Percentiles rank a stretch among this genome's conserved stretches.
These are phyloP conservation scores for Arxiozyma bovina DNA, from an alignment of 1,139 yeast genomes.

Conservation along the genomic window DNA sequence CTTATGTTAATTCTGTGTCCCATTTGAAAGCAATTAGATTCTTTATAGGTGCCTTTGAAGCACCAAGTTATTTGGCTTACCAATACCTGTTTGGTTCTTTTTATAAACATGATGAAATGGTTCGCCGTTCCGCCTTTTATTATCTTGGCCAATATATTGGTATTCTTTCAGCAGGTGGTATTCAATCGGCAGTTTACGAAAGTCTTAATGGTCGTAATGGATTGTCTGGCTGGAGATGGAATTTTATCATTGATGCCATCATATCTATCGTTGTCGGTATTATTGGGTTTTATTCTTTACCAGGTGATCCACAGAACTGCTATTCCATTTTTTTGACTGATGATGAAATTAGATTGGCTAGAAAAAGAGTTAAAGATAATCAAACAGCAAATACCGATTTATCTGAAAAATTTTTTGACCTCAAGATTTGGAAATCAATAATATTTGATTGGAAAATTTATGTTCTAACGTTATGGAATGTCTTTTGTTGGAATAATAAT, in stretches of 20 bases:
- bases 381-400: constrained; percentile 7
- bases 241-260: constrained; percentile 53
- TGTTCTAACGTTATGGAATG: constrained; percentile 43
- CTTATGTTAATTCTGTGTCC: constrained; percentile 36
- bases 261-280: constrained; percentile 46
- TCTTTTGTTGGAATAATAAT: constrained; percentile 56
- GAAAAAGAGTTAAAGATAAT: constrained; percentile 38
- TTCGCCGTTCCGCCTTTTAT: constrained; percentile 43
- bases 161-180: constrained; percentile 45
- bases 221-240: constrained; percentile 61
- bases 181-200: constrained; percentile 52
- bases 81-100: constrained; percentile 46
- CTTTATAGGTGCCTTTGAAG: constrained; percentile 47
- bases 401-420: constrained; percentile 35
- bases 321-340: constrained; percentile 47
- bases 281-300: constrained; percentile 47
- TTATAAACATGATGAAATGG: constrained; percentile 43
- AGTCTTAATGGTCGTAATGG: constrained; percentile 41
- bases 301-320: constrained; percentile 41
- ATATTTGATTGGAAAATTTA: constrained; percentile 50
- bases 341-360: constrained; percentile 50
- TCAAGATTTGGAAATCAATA: constrained; percentile 41
- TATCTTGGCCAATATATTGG: constrained; percentile 47
- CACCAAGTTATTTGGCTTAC: constrained; percentile 45
- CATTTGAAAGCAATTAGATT: constrained; percentile 46